Evolutionary conservation across 1,284 basidiomycete species (phyloP).

Genomic region (Leccinum angustisporum): DNA sequence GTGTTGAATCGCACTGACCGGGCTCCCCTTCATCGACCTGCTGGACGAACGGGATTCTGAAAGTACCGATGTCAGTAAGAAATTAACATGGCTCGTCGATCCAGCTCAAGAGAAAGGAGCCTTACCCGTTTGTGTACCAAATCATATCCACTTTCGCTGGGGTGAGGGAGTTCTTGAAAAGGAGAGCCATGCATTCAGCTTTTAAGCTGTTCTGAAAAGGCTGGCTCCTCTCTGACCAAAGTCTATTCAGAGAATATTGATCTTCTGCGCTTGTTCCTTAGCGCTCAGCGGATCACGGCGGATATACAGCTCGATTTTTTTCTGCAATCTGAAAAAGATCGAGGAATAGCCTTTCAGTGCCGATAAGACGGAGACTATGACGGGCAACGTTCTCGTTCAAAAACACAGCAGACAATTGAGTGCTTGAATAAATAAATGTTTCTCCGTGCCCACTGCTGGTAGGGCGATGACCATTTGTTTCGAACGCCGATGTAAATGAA

Average conservation of each 20-base stretch:
- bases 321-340: not conserved
- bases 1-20: not conserved
- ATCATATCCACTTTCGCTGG: constrained; percentile 13
- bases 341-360: constrained; percentile 7
- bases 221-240: constrained; percentile 8
- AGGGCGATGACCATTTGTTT: constrained; percentile 9
- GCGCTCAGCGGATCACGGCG: constrained; percentile 7
- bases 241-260: constrained; percentile 11
- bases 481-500: constrained; percentile 3
- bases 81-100: not conserved
- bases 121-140: constrained; percentile 15
- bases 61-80: constrained; percentile 4
- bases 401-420: constrained; percentile 2
- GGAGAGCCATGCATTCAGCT: constrained; percentile 4
- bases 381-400: not conserved
- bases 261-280: constrained; percentile 1
- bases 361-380: constrained; percentile 4
- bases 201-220: constrained; percentile 10
- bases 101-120: not conserved
- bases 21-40: not conserved
- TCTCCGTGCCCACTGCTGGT: constrained; percentile 3
- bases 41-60: not conserved
- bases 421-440: not conserved
- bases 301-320: not conserved
- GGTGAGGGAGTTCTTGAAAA: not conserved